Evolutionary conservation across 352 stramenopile genomes (phyloP).

Genomic region (Pythium scleroteichum): DNA sequence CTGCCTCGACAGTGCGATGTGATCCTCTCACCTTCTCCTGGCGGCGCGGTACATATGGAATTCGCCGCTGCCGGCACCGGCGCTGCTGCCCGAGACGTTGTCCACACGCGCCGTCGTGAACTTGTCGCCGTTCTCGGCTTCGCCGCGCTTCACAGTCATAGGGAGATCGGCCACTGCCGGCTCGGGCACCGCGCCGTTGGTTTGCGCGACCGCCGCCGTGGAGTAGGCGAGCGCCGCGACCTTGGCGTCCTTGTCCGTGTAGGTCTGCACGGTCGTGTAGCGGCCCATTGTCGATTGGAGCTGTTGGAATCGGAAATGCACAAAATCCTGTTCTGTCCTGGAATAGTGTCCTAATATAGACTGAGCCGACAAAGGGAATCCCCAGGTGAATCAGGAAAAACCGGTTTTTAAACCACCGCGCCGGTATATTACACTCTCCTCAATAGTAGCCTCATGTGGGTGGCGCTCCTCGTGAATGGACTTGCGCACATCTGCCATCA

Average conservation of each 20-base stretch:
- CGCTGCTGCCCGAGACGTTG: conserved; percentile 95
- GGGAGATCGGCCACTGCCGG: background rate
- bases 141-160: background rate
- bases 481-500: conserved; percentile 5
- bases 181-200: conserved; percentile 3
- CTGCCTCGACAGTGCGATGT: too few relatives aligned
- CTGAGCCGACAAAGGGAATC: too few relatives aligned
- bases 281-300: conserved; percentile 44
- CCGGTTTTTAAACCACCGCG: background rate
- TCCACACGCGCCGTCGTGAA: conserved; percentile 83
- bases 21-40: conserved; percentile 56
- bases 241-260: conserved; percentile 78
- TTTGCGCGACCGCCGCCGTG: background rate
- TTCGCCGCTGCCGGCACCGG: conserved; percentile 93
- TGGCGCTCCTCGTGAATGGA: conserved; percentile 9
- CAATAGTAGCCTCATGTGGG: conserved; percentile 11
- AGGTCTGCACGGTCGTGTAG: conserved; percentile 86
- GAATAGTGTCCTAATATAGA: background rate
- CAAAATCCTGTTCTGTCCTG: too few relatives aligned
- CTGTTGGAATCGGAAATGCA: too few relatives aligned
- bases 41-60: conserved; percentile 98
- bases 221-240: conserved; percentile 68
- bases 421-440: background rate
- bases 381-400: too few relatives aligned
- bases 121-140: conserved; percentile 12